Evolutionary conservation across 2,329 filamentous ascomycete species (phyloP).

Genomic region (Grosmannia clavigera): DNA sequence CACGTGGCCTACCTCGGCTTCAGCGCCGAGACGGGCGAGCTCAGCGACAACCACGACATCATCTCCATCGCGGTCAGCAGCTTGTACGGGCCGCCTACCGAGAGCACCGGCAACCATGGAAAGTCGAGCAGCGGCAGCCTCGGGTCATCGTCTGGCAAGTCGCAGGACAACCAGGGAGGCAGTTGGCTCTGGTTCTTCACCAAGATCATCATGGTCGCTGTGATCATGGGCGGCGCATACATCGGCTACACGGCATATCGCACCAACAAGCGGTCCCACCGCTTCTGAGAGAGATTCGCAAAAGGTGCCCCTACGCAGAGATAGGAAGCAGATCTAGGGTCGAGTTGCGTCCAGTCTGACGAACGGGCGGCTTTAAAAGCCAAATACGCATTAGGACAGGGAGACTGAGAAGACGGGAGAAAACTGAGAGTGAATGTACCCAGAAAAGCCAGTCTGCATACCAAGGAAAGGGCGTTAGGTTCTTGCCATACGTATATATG

Average conservation of each 20-base stretch:
- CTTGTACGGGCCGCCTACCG: conserved; percentile 54
- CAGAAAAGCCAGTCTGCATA: background rate
- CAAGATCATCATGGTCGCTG: conserved; percentile 68
- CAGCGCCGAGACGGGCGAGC: conserved; percentile 84
- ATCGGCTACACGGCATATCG: conserved; percentile 78
- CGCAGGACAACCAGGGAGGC: conserved; percentile 30
- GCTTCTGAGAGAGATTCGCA: conserved; percentile 28
- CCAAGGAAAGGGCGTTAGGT: conserved; percentile 2
- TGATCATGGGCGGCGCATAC: conserved; percentile 61
- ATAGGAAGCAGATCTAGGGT: background rate
- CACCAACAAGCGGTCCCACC: conserved; percentile 46
- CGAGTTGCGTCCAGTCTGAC: too few relatives aligned
- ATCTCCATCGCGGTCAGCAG: conserved; percentile 78
- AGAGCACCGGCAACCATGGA: conserved; percentile 13
- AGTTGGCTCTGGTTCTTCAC: conserved; percentile 56
- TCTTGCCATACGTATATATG: conserved; percentile 1
- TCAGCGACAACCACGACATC: conserved; percentile 97
- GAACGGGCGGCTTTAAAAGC: background rate
- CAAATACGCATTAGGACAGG: background rate
- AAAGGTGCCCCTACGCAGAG: background rate
- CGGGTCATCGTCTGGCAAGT: conserved; percentile 16
- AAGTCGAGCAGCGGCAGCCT: conserved; percentile 11
- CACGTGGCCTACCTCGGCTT: conserved; percentile 63
- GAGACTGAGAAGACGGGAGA: background rate
- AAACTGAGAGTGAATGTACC: background rate